Base-by-base conservation (phyloP, 2,329 filamentous ascomycete genomes). In the Stagonosporopsis vannaccii region DNA sequence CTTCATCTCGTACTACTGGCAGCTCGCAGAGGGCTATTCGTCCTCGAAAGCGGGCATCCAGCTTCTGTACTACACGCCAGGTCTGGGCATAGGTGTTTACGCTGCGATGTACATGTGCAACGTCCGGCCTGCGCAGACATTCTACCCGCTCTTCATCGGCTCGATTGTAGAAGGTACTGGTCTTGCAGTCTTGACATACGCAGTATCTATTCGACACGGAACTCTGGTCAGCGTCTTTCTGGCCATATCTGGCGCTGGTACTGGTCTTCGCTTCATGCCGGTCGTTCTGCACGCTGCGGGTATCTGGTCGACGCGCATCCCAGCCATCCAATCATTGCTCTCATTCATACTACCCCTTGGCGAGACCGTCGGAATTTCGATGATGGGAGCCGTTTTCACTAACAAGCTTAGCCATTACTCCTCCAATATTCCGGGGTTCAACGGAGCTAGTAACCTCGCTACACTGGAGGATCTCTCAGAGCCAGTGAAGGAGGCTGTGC, bases 351-450 rank as follows among this genome's bases (percentile, higher is more conserved):
- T 84, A 15, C 85, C 86, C 0, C 83, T 90, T 22, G 87, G 88
- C 3, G 87, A 88, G 12, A 89, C 87, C 0, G 72, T 90, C 2
- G 84, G 83, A 0, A 78, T 90, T 41, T 88, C 87, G 0, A 81
- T 90, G 64, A 90, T 90, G 87, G 82, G 86, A 13, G 81, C 84
- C 8, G 86, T 90, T 1, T 90, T 90, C 71, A 88, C 89, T 67
- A 90, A 90, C 49, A 80, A 82, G 49, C 66, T 71, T 12, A 47
- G 58, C 6, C 58, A 47, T 62, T 79, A 65, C 51, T 69, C 61
- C 4, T 50, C 35, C 45, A 60, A 41, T 54, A 63, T 77, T n/a
- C 40, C 71, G 4, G 67, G 65, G 19, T 58, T 74, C 68, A 56
- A 50, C 26, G 40, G 50, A 35, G 39, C 69, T 47, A 32, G 66